These are phyloP conservation scores for Dactylellina leptospora DNA, from an alignment of 2,329 filamentous ascomycete genomes.

Conservation along the genomic window DNA sequence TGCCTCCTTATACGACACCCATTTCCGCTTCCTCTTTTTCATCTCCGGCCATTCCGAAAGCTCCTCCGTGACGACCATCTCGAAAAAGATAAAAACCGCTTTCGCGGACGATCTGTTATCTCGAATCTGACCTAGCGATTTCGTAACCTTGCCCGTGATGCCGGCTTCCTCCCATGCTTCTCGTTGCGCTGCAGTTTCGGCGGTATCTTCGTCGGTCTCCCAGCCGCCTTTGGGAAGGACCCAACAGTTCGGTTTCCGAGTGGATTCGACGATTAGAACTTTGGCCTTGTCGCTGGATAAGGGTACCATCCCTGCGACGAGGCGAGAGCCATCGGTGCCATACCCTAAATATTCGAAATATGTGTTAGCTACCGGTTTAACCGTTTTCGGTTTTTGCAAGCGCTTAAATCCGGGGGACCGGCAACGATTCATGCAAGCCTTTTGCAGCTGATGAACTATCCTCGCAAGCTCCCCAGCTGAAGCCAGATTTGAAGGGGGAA, in stretches of 20 bases:
- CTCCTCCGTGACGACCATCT: constrained; percentile 86
- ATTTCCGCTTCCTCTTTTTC: constrained; percentile 87
- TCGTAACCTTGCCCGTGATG: constrained; percentile 82
- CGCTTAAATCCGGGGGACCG: too few relatives aligned
- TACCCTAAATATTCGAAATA: constrained; percentile 73
- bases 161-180: constrained; percentile 99
- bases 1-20: constrained; percentile 88
- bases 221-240: constrained; percentile 97
- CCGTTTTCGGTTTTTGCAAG: too few relatives aligned
- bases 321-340: constrained; percentile 86
- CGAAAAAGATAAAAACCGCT: constrained; percentile 67
- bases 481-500: not conserved
- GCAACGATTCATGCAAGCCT: too few relatives aligned
- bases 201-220: constrained; percentile 91
- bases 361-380: constrained; percentile 2
- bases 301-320: constrained; percentile 93
- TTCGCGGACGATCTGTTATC: constrained; percentile 70
- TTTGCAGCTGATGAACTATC: not conserved
- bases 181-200: constrained; percentile 78
- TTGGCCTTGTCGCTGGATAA: constrained; percentile 84
- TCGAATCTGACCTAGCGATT: constrained; percentile 84
- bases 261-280: constrained; percentile 93
- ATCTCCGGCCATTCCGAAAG: constrained; percentile 90
- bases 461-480: not conserved
- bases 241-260: constrained; percentile 83